Evolutionary conservation across 306 rosid genomes (phyloP), one percentile per base, ranked within the genome.

Genomic region (Cucurbita ficifolia): DNA sequence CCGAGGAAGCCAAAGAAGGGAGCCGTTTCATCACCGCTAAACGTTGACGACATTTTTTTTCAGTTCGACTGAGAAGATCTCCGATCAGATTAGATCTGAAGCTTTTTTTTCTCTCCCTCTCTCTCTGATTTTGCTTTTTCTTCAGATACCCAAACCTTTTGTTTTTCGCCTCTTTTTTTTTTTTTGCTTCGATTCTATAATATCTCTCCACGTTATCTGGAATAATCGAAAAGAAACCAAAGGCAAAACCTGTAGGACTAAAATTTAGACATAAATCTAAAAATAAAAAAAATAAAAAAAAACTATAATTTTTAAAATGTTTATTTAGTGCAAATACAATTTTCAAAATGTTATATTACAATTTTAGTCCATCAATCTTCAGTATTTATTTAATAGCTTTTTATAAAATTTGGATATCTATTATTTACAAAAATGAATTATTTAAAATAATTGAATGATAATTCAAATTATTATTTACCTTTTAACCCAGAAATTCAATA

Each of bases 21-120:
- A 12, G 88, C 88, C 50, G 88, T 85, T 78, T 85, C 88, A 76
- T 85, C 88, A 61, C 88, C 88, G 76, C 86, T 85, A 82, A 85
- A 85, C 7, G 51, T 7, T 21, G 88, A 42, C 35, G 73, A 45
- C 73, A 68, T 68, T 67, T 67, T 45, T 45, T 21, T 24, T n/a
- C 39, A n/a, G n/a, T 56, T 29, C n/a, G 64, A 58, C 9, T 24
- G 18, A 14, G 53, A 10, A 9, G 63, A 24, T 59, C 19, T 59
- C 36, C 65, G 65, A 59, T 59, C 38, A 59, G 64, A 58, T 58
- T 40, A 33, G 65, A 59, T 59, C 65, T 6, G 49, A 38, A 62
- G 49, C 24, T 38, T 39, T n/a, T 39, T n/a, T 8, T 1, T 38
- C 5, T 39, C 2, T 58, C 0, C 5, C 5, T 58, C 7, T 58